Percentiles rank a stretch among this genome's conserved stretches.
These are phyloP conservation scores for Boechera stricta DNA, from an alignment of 345 rosid species.

Conservation along the genomic window DNA sequence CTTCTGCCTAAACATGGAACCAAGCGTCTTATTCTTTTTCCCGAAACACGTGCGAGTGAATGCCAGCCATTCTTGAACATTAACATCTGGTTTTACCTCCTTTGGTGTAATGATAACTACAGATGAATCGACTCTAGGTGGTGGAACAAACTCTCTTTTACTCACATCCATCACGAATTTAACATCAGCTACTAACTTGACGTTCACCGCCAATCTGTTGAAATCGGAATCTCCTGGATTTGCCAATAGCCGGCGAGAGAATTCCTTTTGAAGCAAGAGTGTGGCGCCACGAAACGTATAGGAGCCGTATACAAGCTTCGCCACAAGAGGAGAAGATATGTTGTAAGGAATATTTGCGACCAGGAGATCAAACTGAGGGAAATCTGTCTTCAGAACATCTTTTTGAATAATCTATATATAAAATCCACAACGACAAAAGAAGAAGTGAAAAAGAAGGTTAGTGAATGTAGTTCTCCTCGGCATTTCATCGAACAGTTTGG, in stretches of 20 bases:
- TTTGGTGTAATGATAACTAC: conserved; percentile 81
- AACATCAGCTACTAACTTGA: conserved; percentile 80
- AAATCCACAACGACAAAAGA: neutral
- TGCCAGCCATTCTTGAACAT: conserved; percentile 74
- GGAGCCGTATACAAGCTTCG: conserved; percentile 76
- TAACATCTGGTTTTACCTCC: conserved; percentile 57
- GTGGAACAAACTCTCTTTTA: conserved; percentile 87
- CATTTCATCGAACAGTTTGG: conserved; percentile 61
- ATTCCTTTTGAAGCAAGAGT: conserved; percentile 91
- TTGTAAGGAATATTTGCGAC: conserved; percentile 88
- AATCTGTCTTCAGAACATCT: conserved; percentile 81
- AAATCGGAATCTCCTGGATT: conserved; percentile 86
- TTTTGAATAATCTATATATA: conserved; percentile 64
- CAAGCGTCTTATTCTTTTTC: conserved; percentile 87
- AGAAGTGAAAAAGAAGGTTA: neutral
- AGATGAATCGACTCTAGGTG: conserved; percentile 90
- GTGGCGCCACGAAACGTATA: conserved; percentile 71
- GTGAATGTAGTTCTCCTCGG: conserved; percentile 29
- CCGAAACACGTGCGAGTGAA: conserved; percentile 80
- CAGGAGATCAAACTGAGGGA: conserved; percentile 76
- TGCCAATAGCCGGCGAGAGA: conserved; percentile 76
- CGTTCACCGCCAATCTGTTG: conserved; percentile 87
- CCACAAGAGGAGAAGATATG: conserved; percentile 82
- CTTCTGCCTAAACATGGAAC: conserved; percentile 93
- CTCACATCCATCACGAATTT: conserved; percentile 85